phyloP scores from a whole-genome alignment of 805 yeast genomes.

The Ogataea wickerhamii region DNA sequence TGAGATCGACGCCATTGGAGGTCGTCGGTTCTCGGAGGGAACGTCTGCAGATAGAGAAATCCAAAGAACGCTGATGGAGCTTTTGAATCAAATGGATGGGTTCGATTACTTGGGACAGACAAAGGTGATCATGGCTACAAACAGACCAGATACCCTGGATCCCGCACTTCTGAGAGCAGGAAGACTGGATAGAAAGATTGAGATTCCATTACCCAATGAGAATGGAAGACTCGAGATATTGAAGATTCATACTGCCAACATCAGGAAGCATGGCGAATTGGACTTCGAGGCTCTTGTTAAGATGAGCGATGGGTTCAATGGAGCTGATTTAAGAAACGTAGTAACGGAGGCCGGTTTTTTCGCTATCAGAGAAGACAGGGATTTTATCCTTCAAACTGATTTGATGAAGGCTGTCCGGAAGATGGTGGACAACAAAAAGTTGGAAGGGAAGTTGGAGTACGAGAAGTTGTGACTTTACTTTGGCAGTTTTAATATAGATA shows the following conservation, averaged over 20 bases:
- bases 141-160: conserved; percentile 96
- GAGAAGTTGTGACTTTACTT: conserved; percentile 66
- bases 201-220: conserved; percentile 93
- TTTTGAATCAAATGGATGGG: conserved; percentile 97
- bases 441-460: conserved; percentile 94
- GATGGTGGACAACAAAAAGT: conserved; percentile 93
- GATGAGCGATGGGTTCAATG: conserved; percentile 98
- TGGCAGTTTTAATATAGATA: neutral
- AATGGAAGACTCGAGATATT: conserved; percentile 91
- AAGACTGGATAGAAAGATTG: conserved; percentile 93
- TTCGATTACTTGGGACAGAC: conserved; percentile 96
- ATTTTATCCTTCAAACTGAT: conserved; percentile 88
- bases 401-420: conserved; percentile 97
- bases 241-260: conserved; percentile 85
- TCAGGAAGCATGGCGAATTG: conserved; percentile 88
- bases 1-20: conserved; percentile 98
- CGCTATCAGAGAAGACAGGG: conserved; percentile 97
- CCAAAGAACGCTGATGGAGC: conserved; percentile 96
- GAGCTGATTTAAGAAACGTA: conserved; percentile 96
- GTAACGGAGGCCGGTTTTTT: conserved; percentile 98
- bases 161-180: conserved; percentile 98
- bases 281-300: conserved; percentile 96
- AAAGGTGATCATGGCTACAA: conserved; percentile 98
- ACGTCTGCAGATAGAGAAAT: conserved; percentile 98
- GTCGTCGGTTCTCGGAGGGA: conserved; percentile 96